Percentiles rank a stretch among this genome's conserved stretches.
Conservation (phyloP, 768 basidiomycete species). For the Suillus cothurnatus region DNA sequence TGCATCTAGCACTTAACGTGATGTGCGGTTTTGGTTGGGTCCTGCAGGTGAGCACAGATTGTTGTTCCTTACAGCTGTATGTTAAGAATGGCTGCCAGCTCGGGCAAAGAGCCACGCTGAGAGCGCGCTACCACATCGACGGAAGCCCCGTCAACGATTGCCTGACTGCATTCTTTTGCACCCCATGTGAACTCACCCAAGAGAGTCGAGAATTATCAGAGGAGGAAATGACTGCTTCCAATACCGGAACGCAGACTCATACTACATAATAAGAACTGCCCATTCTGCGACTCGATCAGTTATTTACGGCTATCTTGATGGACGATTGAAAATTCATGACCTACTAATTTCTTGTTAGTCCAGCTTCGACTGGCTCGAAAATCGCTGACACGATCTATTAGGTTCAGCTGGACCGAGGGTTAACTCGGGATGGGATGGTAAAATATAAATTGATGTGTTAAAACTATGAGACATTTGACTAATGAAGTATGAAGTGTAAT, state of each 20-base stretch:
- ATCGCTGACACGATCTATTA: too few species aligned
- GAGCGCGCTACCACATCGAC: conserved; percentile 47
- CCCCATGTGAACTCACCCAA: conserved; percentile 51
- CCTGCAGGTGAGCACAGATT: conserved; percentile 3
- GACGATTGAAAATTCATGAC: neutral
- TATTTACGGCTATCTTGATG: neutral
- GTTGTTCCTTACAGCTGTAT: neutral
- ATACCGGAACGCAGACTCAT: too few species aligned
- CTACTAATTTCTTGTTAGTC: too few species aligned
- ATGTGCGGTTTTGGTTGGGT: conserved; percentile 10
- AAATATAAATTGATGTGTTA: neutral
- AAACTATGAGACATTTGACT: neutral
- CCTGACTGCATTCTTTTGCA: conserved; percentile 42
- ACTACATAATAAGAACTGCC: neutral
- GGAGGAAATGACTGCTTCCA: conserved; percentile 34
- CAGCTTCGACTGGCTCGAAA: too few species aligned
- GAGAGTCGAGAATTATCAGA: conserved; percentile 48
- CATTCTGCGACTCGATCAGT: neutral
- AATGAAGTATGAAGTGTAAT: neutral
- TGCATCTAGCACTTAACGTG: conserved; percentile 13
- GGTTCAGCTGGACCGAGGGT: too few species aligned
- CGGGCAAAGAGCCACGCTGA: conserved; percentile 40
- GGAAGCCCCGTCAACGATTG: conserved; percentile 48
- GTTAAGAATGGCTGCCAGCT: conserved; percentile 20
- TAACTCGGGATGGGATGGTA: neutral